Conservation (phyloP, 106 monocot genomes). For the Cymbidium sinense region DNA sequence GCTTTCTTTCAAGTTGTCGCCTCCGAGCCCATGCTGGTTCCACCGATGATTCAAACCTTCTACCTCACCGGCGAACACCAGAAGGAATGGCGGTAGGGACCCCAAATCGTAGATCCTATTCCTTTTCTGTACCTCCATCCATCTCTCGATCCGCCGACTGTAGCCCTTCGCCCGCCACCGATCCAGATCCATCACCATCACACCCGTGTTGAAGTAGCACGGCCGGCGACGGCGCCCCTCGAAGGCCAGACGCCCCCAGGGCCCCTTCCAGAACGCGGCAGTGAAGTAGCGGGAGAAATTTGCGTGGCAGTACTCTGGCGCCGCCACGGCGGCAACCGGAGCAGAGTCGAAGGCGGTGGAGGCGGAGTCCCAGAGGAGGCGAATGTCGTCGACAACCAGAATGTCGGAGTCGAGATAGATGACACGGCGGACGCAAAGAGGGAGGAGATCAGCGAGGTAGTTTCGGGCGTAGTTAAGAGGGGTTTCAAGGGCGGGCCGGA, state of each 20-base stretch:
- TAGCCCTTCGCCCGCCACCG: constrained; percentile 39
- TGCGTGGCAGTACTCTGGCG: constrained; percentile 74
- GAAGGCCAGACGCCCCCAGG: not conserved
- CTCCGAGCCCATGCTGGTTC: constrained; percentile 49
- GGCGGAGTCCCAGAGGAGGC: constrained; percentile 41
- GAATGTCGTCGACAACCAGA: constrained; percentile 57
- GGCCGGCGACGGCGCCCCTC: constrained; percentile 31
- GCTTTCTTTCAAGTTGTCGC: constrained; percentile 28
- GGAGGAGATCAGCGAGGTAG: constrained; percentile 56
- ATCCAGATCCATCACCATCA: constrained; percentile 53
- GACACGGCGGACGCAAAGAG: constrained; percentile 55
- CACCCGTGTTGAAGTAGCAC: constrained; percentile 77
- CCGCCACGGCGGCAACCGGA: constrained; percentile 17
- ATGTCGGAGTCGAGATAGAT: constrained; percentile 73
- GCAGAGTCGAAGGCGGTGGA: constrained; percentile 14
- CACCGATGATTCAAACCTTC: constrained; percentile 35
- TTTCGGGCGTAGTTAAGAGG: constrained; percentile 76
- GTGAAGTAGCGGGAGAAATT: constrained; percentile 80
- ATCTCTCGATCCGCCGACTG: constrained; percentile 43
- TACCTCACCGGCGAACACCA: constrained; percentile 37
- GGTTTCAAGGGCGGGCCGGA: constrained; percentile 56
- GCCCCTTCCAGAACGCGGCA: constrained; percentile 46
- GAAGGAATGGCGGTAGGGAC: constrained; percentile 34
- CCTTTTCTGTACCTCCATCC: constrained; percentile 59
- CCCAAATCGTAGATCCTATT: constrained; percentile 38